Percentiles rank a stretch among this genome's conserved stretches.
These are phyloP conservation scores for Ascochyta fabae DNA, from an alignment of 2,329 filamentous ascomycete genomes.

Conservation along the genomic window DNA sequence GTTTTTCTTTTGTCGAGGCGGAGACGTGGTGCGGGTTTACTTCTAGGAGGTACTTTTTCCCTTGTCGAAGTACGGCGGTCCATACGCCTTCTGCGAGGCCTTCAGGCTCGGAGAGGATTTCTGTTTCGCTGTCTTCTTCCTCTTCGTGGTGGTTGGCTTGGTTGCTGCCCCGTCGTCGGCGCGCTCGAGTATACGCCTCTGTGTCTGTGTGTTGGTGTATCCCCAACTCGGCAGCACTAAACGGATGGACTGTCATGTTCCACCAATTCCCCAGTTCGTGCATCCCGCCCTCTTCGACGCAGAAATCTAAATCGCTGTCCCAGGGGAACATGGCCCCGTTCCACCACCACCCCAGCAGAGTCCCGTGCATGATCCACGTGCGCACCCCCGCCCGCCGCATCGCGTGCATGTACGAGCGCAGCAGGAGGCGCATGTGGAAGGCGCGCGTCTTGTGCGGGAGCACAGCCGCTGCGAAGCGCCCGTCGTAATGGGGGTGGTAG, in stretches of 20 bases:
- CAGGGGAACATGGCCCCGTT: slow-evolving; percentile 66
- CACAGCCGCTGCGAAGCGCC: slow-evolving; percentile 58
- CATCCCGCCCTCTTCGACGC: slow-evolving; percentile 62
- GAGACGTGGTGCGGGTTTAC: slow-evolving; percentile 64
- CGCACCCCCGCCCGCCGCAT: slow-evolving; percentile 64
- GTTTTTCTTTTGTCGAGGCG: slow-evolving; percentile 51
- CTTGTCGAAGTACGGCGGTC: slow-evolving; percentile 21
- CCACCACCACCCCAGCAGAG: slow-evolving; percentile 69
- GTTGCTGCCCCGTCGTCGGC: no score
- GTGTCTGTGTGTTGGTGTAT: not conserved
- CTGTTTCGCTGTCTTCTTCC: not conserved
- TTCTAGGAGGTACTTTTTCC: slow-evolving; percentile 61
- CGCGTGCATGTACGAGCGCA: slow-evolving; percentile 62
- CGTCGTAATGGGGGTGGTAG: slow-evolving; percentile 64
- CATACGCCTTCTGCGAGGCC: not conserved
- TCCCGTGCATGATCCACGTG: slow-evolving; percentile 70
- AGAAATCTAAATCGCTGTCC: slow-evolving; percentile 67
- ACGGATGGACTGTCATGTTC: slow-evolving; percentile 65
- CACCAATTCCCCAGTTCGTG: slow-evolving; percentile 64
- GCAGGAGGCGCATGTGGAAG: slow-evolving; percentile 57
- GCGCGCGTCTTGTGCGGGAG: slow-evolving; percentile 57
- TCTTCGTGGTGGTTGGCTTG: no score
- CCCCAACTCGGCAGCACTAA: slow-evolving; percentile 22
- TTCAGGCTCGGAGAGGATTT: not conserved
- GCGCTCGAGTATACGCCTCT: no score